phyloP scores from a whole-genome alignment of 192 early-diverging fungal genomes.

The Dimargaris cristalligena region DNA sequence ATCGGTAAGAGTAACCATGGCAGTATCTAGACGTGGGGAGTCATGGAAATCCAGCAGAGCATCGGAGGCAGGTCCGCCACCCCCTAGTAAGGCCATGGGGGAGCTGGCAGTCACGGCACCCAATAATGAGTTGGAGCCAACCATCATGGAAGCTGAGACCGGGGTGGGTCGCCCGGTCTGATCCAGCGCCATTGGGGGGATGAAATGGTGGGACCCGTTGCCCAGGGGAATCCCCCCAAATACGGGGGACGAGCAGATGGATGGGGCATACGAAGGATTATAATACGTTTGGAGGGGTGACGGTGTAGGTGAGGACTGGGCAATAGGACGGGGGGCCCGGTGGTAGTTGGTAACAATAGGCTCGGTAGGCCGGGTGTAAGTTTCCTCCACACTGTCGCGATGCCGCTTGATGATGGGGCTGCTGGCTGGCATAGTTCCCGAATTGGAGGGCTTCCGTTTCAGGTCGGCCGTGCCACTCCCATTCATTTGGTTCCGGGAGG shows the following conservation, averaged over 20 bases:
- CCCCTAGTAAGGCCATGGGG: too few relatives aligned
- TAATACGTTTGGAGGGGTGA: background rate
- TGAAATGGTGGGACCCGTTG: background rate
- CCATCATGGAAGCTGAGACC: background rate
- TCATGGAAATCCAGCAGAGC: too few relatives aligned
- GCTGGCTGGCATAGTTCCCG: background rate
- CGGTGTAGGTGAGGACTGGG: constrained; percentile 2
- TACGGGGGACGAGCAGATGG: background rate
- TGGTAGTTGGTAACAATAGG: background rate
- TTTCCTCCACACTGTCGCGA: background rate
- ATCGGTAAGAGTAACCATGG: too few relatives aligned
- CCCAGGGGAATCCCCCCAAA: background rate
- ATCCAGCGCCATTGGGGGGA: constrained; percentile 1
- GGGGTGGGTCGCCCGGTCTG: background rate
- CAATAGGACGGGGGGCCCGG: background rate
- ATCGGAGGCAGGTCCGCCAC: too few relatives aligned
- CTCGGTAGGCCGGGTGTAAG: too few relatives aligned
- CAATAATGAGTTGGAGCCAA: too few relatives aligned
- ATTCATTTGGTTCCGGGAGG: background rate
- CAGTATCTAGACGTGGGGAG: too few relatives aligned
- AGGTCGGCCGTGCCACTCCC: background rate
- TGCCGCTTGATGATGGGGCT: constrained; percentile 6
- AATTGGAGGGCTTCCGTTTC: background rate
- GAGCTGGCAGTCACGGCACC: too few relatives aligned
- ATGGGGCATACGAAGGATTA: background rate